Evolutionary conservation across 768 basidiomycete genomes (phyloP), one percentile per base, ranked within the genome.

Genomic region (Psilocybe sp.): DNA sequence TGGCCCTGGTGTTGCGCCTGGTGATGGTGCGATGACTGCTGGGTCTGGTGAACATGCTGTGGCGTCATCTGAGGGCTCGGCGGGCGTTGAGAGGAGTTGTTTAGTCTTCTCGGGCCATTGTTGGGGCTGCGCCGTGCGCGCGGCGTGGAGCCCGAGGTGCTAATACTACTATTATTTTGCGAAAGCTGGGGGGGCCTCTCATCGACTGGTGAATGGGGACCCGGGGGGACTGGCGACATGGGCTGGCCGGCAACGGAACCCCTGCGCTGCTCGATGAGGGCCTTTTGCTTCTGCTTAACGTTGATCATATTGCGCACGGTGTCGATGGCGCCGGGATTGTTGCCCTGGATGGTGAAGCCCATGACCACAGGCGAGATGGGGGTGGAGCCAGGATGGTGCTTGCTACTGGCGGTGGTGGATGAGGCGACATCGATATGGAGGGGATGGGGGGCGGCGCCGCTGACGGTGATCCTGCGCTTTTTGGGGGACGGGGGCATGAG

Each of bases 401-500:
- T 28, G 23, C 23, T 28, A 7, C 48, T 75, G 76, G 33, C 32
- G 32, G 56, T 78, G 76, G 19, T 64, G 56, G 10, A 71, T 55
- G 14, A 68, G 64, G 40, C 73, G 44, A 80, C 72, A 57, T 82
- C 74, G 31, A 82, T 80, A 61, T 81, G 78, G 57, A 81, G 73
- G 36, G 75, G 69, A 53, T 76, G 75, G 23, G 79, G 77, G 1
- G 78, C 53, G 46, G 54, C 68, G 51, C 85, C 84, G 61, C 79
- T 82, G 65, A 87, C 74, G 37, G 87, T 89, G 52, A 86, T 80
- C 39, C 88, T 82, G 55, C 88, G 82, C 54, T 77, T 83, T 77
- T 87, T 86, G 20, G 71, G 65, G 5, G 77, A 75, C 18, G 74
- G 69, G 4, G 79, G 76, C 42, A 64, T 73, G 32, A 69, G 54